phyloP scores from a whole-genome alignment of 768 basidiomycete species.

The Lactarius sp. region DNA sequence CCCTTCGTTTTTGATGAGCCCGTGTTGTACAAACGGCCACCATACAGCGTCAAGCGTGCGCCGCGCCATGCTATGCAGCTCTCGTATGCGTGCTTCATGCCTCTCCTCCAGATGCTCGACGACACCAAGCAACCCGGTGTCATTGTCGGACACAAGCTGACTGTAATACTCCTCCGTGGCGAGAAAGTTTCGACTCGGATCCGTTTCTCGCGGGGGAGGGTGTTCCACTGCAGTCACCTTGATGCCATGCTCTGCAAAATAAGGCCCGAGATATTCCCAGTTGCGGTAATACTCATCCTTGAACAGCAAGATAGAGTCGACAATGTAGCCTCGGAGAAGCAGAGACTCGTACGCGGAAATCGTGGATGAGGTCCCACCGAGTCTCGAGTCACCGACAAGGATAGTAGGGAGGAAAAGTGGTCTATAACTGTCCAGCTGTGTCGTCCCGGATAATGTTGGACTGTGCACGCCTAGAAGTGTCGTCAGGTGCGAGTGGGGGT shows the following conservation, averaged over 20 bases:
- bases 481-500: slow-evolving; percentile 13
- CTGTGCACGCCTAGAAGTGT: slow-evolving; percentile 75
- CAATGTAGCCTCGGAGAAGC: slow-evolving; percentile 79
- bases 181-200: slow-evolving; percentile 42
- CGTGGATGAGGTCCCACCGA: slow-evolving; percentile 92
- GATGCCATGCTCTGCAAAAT: slow-evolving; percentile 71
- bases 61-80: slow-evolving; percentile 72
- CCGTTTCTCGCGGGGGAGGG: slow-evolving; percentile 50
- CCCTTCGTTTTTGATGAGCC: slow-evolving; percentile 54
- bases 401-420: slow-evolving; percentile 84
- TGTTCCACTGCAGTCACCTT: slow-evolving; percentile 48
- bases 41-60: slow-evolving; percentile 77
- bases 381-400: slow-evolving; percentile 79
- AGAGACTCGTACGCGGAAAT: slow-evolving; percentile 92
- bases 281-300: slow-evolving; percentile 85
- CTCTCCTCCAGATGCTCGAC: slow-evolving; percentile 55
- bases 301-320: slow-evolving; percentile 82
- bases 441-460: slow-evolving; percentile 74
- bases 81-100: slow-evolving; percentile 61
- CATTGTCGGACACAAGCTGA: slow-evolving; percentile 36
- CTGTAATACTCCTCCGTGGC: slow-evolving; percentile 70
- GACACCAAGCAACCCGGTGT: slow-evolving; percentile 41
- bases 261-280: slow-evolving; percentile 71
- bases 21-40: slow-evolving; percentile 99
- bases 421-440: slow-evolving; percentile 82